A percentile compares a stretch with the other conserved stretches of the same genome.
These are phyloP conservation scores for Trichosporon asahii DNA, from an alignment of 1,284 basidiomycete species.

Conservation along the genomic window DNA sequence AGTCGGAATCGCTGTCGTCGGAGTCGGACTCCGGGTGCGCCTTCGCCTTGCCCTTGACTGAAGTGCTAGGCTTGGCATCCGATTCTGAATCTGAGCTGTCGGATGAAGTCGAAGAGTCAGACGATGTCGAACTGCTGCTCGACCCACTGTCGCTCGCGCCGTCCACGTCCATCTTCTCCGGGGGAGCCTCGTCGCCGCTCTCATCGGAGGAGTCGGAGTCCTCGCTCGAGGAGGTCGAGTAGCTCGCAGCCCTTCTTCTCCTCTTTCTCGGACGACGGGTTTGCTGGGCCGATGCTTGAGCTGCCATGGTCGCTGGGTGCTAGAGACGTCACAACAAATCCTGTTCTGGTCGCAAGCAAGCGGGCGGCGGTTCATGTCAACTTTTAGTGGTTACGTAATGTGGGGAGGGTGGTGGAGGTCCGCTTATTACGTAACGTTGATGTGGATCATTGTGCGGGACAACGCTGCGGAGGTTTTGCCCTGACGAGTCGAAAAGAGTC, in stretches of 20 bases:
- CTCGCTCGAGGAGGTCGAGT: slow-evolving; percentile 31
- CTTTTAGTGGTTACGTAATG: slow-evolving; percentile 20
- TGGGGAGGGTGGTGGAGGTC: not conserved
- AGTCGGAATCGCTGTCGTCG: slow-evolving; percentile 6
- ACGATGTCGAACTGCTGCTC: slow-evolving; percentile 20
- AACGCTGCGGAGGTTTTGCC: not conserved
- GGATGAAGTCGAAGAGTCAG: slow-evolving; percentile 21
- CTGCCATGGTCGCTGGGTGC: slow-evolving; percentile 22
- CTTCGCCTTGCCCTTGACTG: slow-evolving; percentile 18
- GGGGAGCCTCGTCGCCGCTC: slow-evolving; percentile 16
- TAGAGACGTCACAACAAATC: not conserved
- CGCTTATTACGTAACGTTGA: not conserved
- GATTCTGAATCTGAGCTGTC: slow-evolving; percentile 32
- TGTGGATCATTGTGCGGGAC: not conserved
- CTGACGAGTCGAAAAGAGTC: slow-evolving; percentile 10
- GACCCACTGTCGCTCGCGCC: slow-evolving; percentile 15
- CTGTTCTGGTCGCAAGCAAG: not conserved
- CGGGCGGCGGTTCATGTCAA: slow-evolving; percentile 4
- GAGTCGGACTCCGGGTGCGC: not conserved
- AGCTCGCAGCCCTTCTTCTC: slow-evolving; percentile 39
- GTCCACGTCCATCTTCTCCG: slow-evolving; percentile 30
- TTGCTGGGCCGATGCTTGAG: slow-evolving; percentile 14
- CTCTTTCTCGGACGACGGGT: slow-evolving; percentile 32
- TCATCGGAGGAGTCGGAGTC: slow-evolving; percentile 30
- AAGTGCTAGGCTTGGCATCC: slow-evolving; percentile 11